Evolutionary conservation across 2,329 filamentous ascomycete genomes (phyloP).

Genomic region (Arthrinium puccinioides): DNA sequence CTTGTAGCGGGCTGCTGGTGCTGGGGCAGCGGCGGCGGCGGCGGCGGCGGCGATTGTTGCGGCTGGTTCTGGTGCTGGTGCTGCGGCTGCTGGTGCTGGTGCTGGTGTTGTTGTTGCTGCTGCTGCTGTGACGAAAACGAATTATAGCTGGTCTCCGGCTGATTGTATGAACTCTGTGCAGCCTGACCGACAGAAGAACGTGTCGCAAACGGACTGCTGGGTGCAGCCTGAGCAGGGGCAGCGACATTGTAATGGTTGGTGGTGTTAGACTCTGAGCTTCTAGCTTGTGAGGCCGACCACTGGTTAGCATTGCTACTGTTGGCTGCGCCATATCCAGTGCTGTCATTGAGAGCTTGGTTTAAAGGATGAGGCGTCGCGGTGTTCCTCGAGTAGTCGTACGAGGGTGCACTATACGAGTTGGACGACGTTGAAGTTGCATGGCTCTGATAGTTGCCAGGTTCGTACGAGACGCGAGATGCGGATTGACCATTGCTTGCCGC

Average conservation of each 20-base stretch:
- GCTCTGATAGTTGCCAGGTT: constrained; percentile 18
- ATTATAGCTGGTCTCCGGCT: constrained; percentile 18
- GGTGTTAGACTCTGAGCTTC: constrained; percentile 10
- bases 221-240: constrained; percentile 8
- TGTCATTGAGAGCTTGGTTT: constrained; percentile 15
- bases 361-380: constrained; percentile 16
- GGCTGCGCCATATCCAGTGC: constrained; percentile 11
- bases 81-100: no score
- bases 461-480: no score
- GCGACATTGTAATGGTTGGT: constrained; percentile 14
- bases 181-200: constrained; percentile 16
- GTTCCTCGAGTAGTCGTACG: constrained; percentile 20
- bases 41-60: no score
- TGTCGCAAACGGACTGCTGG: constrained; percentile 16
- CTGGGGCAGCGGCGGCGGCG: no score
- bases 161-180: constrained; percentile 17
- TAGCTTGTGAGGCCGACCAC: constrained; percentile 18
- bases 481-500: no score
- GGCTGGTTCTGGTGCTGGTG: neutral
- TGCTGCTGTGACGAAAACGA: constrained; percentile 15
- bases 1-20: constrained; percentile 9
- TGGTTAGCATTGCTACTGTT: constrained; percentile 11
- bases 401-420: constrained; percentile 15
- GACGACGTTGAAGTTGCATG: constrained; percentile 15
- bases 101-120: neutral